A percentile compares a stretch with the other conserved stretches of the same genome.
These are phyloP conservation scores for Clitopilus passeckerianus DNA, from an alignment of 768 basidiomycete genomes.

Conservation along the genomic window DNA sequence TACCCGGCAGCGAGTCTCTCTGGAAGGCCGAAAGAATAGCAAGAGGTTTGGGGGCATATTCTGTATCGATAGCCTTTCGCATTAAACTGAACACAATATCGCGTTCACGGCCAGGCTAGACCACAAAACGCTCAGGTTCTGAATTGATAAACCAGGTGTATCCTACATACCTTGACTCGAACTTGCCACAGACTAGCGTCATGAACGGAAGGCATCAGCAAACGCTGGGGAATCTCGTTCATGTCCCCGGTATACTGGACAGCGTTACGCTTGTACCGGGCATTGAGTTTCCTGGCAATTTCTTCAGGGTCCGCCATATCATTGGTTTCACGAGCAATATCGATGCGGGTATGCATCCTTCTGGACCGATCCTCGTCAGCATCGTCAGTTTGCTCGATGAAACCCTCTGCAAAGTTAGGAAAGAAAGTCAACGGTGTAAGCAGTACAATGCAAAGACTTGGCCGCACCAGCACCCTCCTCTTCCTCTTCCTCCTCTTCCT, in stretches of 20 bases:
- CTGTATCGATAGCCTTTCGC: conserved; percentile 85
- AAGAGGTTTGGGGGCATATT: conserved; percentile 73
- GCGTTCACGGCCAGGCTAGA: conserved; percentile 84
- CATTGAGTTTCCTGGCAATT: conserved; percentile 77
- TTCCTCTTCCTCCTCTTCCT: conserved; percentile 83
- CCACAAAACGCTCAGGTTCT: not conserved
- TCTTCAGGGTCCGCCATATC: conserved; percentile 77
- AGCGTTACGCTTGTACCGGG: conserved; percentile 69
- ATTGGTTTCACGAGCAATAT: conserved; percentile 61
- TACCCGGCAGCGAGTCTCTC: conserved; percentile 90
- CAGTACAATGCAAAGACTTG: not conserved
- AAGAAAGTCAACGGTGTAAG: not conserved
- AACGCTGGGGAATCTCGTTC: conserved; percentile 87
- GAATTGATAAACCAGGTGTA: not conserved
- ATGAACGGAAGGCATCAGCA: conserved; percentile 95
- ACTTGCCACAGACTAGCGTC: conserved; percentile 97
- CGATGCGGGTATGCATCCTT: conserved; percentile 65
- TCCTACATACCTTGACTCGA: conserved; percentile 70
- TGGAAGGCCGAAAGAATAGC: conserved; percentile 93
- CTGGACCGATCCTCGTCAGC: conserved; percentile 57
- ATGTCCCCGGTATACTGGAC: conserved; percentile 85
- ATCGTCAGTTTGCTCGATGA: conserved; percentile 66
- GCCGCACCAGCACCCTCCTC: conserved; percentile 55
- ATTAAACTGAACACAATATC: conserved; percentile 93
- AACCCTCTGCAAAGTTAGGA: conserved; percentile 44